Conservation (phyloP, 306 rosid species). For the Delonix regia region DNA sequence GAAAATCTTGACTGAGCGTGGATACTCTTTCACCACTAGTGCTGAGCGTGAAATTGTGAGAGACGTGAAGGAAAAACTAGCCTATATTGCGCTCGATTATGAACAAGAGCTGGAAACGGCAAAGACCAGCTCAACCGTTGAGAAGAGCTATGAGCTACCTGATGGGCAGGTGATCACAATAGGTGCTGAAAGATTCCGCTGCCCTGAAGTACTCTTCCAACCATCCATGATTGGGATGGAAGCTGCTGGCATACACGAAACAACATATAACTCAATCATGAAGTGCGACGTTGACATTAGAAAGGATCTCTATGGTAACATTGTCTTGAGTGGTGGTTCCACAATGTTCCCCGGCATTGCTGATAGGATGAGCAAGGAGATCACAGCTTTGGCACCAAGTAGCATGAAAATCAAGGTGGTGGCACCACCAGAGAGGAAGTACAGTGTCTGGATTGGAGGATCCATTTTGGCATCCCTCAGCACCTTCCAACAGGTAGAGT, state of each 20-base stretch:
- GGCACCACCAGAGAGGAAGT: conserved; percentile 97
- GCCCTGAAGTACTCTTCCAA: conserved; percentile 98
- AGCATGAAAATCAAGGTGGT: conserved; percentile 98
- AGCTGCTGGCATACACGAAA: conserved; percentile 92
- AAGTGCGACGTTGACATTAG: conserved; percentile 96
- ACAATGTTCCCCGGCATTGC: conserved; percentile 99
- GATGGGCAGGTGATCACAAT: conserved; percentile 97
- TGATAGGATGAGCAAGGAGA: conserved; percentile 98
- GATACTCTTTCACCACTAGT: conserved; percentile 92
- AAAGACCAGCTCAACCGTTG: conserved; percentile 87
- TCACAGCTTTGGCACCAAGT: conserved; percentile 92
- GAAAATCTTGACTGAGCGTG: conserved; percentile 99
- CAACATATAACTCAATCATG: conserved; percentile 98
- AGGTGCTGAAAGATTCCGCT: conserved; percentile 90
- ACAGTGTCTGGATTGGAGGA: conserved; percentile 98
- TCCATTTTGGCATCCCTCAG: conserved; percentile 98
- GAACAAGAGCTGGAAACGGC: conserved; percentile 92
- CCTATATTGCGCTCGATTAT: conserved; percentile 92
- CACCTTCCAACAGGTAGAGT: conserved; percentile 97
- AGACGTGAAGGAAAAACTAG: conserved; percentile 88
- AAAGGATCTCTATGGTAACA: conserved; percentile 94
- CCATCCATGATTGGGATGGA: conserved; percentile 99
- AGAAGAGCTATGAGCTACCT: conserved; percentile 95
- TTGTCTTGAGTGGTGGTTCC: conserved; percentile 92
- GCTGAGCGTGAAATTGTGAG: conserved; percentile 99